A percentile compares a stretch with the other conserved stretches of the same genome.
Evolutionary conservation across 1,284 basidiomycete species (phyloP).

Genomic region (Puccinia hordei): DNA sequence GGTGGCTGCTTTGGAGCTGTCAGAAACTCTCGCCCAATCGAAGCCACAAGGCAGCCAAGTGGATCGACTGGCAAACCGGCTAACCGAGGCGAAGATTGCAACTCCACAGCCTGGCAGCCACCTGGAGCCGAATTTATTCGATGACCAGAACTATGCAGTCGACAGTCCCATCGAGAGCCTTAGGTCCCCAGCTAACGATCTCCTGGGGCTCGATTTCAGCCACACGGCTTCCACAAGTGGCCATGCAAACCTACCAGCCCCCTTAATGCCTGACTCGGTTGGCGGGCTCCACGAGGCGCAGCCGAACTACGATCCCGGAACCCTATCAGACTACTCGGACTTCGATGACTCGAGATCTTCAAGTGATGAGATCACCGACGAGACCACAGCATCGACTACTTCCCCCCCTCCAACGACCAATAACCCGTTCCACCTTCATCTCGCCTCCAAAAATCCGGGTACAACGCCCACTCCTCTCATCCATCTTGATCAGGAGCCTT

Average conservation of each 20-base stretch:
- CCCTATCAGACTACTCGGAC: constrained; percentile 36
- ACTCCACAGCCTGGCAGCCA: background rate
- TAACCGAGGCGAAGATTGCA: background rate
- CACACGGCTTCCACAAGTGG: background rate
- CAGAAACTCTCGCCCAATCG: background rate
- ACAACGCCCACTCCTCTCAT: background rate
- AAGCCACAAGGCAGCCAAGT: background rate
- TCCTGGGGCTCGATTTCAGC: constrained; percentile 19
- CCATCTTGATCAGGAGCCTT: background rate
- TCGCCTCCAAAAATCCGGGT: no score
- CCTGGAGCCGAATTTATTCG: constrained; percentile 12
- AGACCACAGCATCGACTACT: background rate
- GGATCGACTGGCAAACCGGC: background rate
- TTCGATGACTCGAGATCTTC: constrained; percentile 19
- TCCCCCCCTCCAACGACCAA: background rate
- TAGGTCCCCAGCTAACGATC: background rate
- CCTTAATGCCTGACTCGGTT: constrained; percentile 2
- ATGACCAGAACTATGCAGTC: background rate
- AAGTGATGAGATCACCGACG: background rate
- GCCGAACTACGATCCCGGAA: constrained; percentile 26
- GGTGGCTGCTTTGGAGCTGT: constrained; percentile 16
- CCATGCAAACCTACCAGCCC: constrained; percentile 2
- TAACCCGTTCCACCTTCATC: background rate
- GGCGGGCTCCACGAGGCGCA: background rate
- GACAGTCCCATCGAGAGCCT: background rate